These are phyloP conservation scores for Solidago caesia DNA, from an alignment of 129 eudicot species.

Conservation along the genomic window DNA sequence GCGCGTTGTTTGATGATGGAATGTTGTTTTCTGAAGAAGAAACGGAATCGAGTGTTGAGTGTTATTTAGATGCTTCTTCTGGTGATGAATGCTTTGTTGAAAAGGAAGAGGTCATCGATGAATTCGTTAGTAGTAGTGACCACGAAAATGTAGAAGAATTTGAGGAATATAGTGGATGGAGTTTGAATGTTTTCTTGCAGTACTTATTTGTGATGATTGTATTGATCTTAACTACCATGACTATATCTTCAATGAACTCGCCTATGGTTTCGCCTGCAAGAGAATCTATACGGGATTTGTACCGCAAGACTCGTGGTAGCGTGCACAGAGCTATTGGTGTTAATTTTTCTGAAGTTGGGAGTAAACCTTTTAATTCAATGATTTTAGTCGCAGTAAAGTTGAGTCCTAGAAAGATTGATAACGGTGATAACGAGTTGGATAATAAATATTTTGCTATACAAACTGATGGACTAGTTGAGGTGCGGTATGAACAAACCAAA, in stretches of 20 bases:
- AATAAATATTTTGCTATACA: not conserved
- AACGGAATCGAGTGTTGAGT: slow-evolving; percentile 16
- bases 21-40: slow-evolving; percentile 17
- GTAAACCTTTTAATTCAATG: not conserved
- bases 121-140: slow-evolving; percentile 1
- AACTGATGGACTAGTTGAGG: slow-evolving; percentile 15
- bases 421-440: slow-evolving; percentile 15
- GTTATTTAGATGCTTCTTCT: slow-evolving; percentile 18
- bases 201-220: slow-evolving; percentile 40
- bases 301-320: too few relatives aligned
- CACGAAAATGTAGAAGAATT: slow-evolving; percentile 22
- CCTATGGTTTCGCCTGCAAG: slow-evolving; percentile 17
- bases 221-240: slow-evolving; percentile 38
- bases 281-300: not conserved
- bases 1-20: slow-evolving; percentile 31
- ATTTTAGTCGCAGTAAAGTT: slow-evolving; percentile 8
- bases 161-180: slow-evolving; percentile 42
- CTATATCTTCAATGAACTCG: slow-evolving; percentile 40
- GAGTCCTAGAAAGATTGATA: not conserved
- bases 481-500: not conserved
- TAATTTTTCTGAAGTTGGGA: slow-evolving; percentile 17
- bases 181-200: slow-evolving; percentile 39
- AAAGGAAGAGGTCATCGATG: not conserved
- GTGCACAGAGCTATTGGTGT: not conserved
- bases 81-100: not conserved